Conservation (phyloP, 768 basidiomycete genomes). For the Dictyophora rubrovolvata region DNA sequence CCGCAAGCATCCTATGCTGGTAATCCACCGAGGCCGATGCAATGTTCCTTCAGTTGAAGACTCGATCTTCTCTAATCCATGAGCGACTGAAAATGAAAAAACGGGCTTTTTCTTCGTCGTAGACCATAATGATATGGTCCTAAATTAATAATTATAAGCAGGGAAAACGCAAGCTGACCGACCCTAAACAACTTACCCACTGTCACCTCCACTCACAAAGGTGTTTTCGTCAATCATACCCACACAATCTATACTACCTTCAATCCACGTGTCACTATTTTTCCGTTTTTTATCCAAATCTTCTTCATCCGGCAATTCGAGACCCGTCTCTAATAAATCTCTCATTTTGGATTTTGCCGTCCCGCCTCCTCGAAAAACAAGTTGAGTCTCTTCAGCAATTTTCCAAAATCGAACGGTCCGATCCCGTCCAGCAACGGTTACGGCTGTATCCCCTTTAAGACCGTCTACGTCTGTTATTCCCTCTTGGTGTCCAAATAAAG, state of each 20-base stretch:
- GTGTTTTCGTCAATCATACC: conserved; percentile 93
- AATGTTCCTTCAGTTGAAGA: conserved; percentile 70
- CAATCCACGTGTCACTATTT: conserved; percentile 51
- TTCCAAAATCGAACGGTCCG: conserved; percentile 94
- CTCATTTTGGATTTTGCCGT: conserved; percentile 61
- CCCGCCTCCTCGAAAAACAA: conserved; percentile 89
- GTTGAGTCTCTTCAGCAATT: conserved; percentile 86
- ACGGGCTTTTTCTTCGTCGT: conserved; percentile 92
- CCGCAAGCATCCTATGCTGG: conserved; percentile 65
- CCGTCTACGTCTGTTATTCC: conserved; percentile 68
- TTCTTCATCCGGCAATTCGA: conserved; percentile 41
- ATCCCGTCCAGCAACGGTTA: conserved; percentile 85
- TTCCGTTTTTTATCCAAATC: conserved; percentile 21
- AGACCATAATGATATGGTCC: conserved; percentile 88
- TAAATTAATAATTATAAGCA: conserved; percentile 20
- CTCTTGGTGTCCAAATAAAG: conserved; percentile 95
- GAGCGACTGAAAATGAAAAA: conserved; percentile 76
- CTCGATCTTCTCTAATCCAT: conserved; percentile 66
- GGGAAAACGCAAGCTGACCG: too few relatives aligned
- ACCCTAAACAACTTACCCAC: conserved; percentile 58
- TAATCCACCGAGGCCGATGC: conserved; percentile 84
- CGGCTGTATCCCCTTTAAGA: conserved; percentile 71
- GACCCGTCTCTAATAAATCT: conserved; percentile 71
- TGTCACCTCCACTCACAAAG: conserved; percentile 91
- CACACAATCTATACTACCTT: conserved; percentile 86